These are phyloP conservation scores for Fusarium marasasianum DNA, from an alignment of 2,329 filamentous ascomycete species.

Conservation along the genomic window DNA sequence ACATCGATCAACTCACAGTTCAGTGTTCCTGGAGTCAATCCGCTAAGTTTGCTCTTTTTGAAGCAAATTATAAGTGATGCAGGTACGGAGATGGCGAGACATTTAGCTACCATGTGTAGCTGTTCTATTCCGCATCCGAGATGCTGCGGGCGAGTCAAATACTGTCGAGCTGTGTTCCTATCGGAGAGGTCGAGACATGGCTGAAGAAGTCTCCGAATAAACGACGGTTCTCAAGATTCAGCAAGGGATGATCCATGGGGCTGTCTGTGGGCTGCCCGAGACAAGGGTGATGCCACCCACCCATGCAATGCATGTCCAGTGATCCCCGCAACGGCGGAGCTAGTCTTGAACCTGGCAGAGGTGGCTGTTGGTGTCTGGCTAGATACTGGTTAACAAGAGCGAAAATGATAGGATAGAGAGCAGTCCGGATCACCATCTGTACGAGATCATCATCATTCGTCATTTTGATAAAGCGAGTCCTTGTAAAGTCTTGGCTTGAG, in stretches of 20 bases:
- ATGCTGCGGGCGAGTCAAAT: conserved; percentile 14
- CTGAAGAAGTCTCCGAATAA: conserved; percentile 38
- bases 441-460: conserved; percentile 15
- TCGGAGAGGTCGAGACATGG: conserved; percentile 32
- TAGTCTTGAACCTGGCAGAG: neutral
- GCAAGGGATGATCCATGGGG: conserved; percentile 17
- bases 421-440: neutral
- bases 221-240: conserved; percentile 22
- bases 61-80: neutral
- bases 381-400: neutral
- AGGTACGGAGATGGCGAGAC: conserved; percentile 28
- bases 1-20: neutral
- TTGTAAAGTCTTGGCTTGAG: neutral
- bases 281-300: conserved; percentile 17
- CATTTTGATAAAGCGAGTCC: conserved; percentile 5
- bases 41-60: neutral
- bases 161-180: conserved; percentile 1
- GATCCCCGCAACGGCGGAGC: neutral
- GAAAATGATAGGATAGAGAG: neutral
- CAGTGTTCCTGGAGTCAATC: neutral
- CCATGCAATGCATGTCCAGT: conserved; percentile 5
- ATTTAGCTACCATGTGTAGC: conserved; percentile 5
- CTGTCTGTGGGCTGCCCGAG: conserved; percentile 20
- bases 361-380: neutral
- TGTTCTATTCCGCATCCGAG: neutral